Evolutionary conservation across 1,284 basidiomycete species (phyloP), one percentile per base, ranked within the genome.

Genomic region (Sparassis latifolia): DNA sequence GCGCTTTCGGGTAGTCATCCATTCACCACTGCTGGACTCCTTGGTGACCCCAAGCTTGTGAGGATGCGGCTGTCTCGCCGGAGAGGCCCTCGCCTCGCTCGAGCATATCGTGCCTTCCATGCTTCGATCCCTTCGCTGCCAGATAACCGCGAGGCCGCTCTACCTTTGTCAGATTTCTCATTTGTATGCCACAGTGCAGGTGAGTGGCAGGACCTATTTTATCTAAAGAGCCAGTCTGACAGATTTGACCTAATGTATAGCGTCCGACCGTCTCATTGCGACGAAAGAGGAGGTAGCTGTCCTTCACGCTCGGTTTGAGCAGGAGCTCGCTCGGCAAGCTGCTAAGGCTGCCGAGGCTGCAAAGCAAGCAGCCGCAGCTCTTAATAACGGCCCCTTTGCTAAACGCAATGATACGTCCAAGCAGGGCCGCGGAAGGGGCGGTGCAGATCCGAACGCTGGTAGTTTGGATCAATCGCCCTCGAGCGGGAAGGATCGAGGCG

Each of bases 281-380:
- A 85, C 81, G 7, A 80, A 80, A 61, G 77, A 80, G 58, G 84
- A 88, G 67, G 83, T 86, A 33, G 69, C 76, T 2, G 67, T 71
- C 44, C 70, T 89, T 40, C 81, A 84, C 44, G 71, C 72, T 46
- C 79, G 79, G 50, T 88, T 90, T 59, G 83, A 88, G 65, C 74
- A 70, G 12, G 88, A 90, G 68, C 71, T 89, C 31, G 75, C 79
- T 10, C 72, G 82, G 37, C 86, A 86, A 59, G 80, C 82, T 3
- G 73, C 74, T 7, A 81, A 79, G 58, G 79, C 77, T 3, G 77
- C 71, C 12, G 72, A 76, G 55, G 73, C 69, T 10, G 71, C 79
- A 33, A 79, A 79, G 57, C 67, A 79, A 53, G 74, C 74, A 0
- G 58, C 64, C 12, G 63, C 69, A 0, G 63, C 65, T 30, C 52